Percentiles rank a stretch among this genome's conserved stretches.
Evolutionary conservation across 345 rosid species (phyloP).

Genomic region (Murraya koenigii): DNA sequence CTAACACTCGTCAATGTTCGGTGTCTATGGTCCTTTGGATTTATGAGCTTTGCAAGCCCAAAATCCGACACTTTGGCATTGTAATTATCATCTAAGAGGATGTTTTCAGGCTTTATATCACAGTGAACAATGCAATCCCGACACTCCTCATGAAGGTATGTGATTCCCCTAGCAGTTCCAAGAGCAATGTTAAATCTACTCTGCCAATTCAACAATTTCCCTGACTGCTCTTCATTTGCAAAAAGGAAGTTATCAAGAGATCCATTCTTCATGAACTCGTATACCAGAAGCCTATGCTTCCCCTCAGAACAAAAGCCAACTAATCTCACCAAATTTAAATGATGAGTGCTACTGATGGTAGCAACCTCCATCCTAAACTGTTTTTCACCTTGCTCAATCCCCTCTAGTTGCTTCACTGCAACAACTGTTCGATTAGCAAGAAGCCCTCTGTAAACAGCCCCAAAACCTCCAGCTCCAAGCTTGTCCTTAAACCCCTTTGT

Average conservation of each 20-base stretch:
- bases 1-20: conserved; percentile 31
- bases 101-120: conserved; percentile 60
- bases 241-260: conserved; percentile 58
- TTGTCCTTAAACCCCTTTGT: conserved; percentile 49
- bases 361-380: conserved; percentile 57
- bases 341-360: conserved; percentile 63
- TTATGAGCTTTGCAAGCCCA: conserved; percentile 48
- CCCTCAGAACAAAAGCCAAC: conserved; percentile 63
- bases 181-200: conserved; percentile 45
- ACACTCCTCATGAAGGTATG: conserved; percentile 68
- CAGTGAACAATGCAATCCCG: conserved; percentile 45
- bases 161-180: conserved; percentile 51
- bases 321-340: conserved; percentile 53
- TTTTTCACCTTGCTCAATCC: conserved; percentile 49
- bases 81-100: conserved; percentile 52
- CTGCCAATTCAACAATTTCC: conserved; percentile 42
- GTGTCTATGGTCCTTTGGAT: conserved; percentile 29
- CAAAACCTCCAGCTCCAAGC: conserved; percentile 63
- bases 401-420: conserved; percentile 56
- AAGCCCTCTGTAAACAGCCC: conserved; percentile 50
- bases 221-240: conserved; percentile 19
- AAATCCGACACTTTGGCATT: conserved; percentile 56
- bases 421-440: conserved; percentile 35
- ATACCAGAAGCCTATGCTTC: conserved; percentile 50
- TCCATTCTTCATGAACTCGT: conserved; percentile 56